Conservation (phyloP, 371 early-diverging fungal genomes). For the Mucor circinelloides region DNA sequence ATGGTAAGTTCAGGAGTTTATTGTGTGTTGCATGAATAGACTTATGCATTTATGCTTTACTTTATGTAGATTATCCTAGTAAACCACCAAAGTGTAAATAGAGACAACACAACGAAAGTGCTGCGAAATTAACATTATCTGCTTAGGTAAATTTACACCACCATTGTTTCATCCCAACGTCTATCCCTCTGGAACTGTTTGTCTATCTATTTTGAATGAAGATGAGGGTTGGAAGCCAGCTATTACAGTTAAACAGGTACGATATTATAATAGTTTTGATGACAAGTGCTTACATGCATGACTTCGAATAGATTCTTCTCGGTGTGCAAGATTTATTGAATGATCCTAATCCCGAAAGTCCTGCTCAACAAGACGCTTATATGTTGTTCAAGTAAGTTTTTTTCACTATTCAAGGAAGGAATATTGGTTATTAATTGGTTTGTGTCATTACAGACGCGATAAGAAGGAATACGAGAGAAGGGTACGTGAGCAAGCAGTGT, state of each 20-base stretch:
- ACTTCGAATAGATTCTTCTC: constrained; percentile 65
- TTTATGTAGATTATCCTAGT: constrained; percentile 70
- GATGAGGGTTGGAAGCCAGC: constrained; percentile 98
- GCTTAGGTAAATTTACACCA: constrained; percentile 78
- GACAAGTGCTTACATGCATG: not conserved
- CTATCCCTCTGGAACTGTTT: constrained; percentile 98
- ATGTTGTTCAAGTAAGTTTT: constrained; percentile 72
- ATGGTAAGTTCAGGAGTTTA: constrained; percentile 52
- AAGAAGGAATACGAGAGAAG: constrained; percentile 72
- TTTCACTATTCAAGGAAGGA: not conserved
- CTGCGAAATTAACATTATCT: not conserved
- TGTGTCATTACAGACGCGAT: constrained; percentile 51
- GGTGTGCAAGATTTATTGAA: constrained; percentile 95
- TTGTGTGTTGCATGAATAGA: not conserved
- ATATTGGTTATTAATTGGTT: not conserved
- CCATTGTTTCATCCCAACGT: constrained; percentile 99
- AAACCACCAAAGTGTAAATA: constrained; percentile 84
- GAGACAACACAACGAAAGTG: not conserved
- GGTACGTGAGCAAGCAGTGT: constrained; percentile 75
- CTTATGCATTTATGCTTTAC: not conserved
- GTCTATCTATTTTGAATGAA: constrained; percentile 97
- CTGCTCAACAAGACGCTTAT: constrained; percentile 96
- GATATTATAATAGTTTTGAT: not conserved
- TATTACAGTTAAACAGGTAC: constrained; percentile 96
- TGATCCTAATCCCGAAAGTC: constrained; percentile 95